These are phyloP conservation scores for Botrytis galanthina DNA, from an alignment of 2,329 filamentous ascomycete species.

Conservation along the genomic window DNA sequence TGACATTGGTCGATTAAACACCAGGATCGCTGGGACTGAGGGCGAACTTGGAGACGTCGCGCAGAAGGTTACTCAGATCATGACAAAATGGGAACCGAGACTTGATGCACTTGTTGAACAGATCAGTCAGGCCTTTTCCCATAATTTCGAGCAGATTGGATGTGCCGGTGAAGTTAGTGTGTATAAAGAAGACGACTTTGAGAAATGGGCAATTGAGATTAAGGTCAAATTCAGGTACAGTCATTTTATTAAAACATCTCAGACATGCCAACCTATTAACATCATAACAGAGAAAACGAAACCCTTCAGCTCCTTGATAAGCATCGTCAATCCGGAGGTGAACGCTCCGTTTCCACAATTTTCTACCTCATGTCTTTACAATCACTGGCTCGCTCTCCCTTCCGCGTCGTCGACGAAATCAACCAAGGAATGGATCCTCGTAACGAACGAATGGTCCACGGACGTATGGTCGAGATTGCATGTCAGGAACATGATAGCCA, in stretches of 20 bases:
- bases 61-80: constrained; percentile 61
- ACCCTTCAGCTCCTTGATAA: constrained; percentile 80
- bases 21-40: constrained; percentile 56
- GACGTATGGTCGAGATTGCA: constrained; percentile 96
- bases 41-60: constrained; percentile 55
- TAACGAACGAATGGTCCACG: constrained; percentile 97
- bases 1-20: constrained; percentile 65
- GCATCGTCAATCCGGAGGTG: constrained; percentile 93
- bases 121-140: constrained; percentile 87
- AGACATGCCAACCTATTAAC: constrained; percentile 20
- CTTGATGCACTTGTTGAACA: constrained; percentile 73
- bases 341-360: constrained; percentile 93
- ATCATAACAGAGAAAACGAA: constrained; percentile 64
- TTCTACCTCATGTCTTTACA: constrained; percentile 99
- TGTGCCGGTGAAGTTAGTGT: constrained; percentile 89
- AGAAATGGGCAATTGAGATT: constrained; percentile 90
- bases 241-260: neutral
- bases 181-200: constrained; percentile 89
- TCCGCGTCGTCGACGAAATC: constrained; percentile 98
- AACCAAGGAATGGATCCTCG: constrained; percentile 99
- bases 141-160: constrained; percentile 91
- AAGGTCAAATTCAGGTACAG: constrained; percentile 88
- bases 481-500: constrained; percentile 76
- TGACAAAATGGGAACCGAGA: constrained; percentile 75
- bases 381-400: constrained; percentile 87